Conservation (phyloP, 2,329 filamentous ascomycete species). For the Tolypocladium guangdongense region DNA sequence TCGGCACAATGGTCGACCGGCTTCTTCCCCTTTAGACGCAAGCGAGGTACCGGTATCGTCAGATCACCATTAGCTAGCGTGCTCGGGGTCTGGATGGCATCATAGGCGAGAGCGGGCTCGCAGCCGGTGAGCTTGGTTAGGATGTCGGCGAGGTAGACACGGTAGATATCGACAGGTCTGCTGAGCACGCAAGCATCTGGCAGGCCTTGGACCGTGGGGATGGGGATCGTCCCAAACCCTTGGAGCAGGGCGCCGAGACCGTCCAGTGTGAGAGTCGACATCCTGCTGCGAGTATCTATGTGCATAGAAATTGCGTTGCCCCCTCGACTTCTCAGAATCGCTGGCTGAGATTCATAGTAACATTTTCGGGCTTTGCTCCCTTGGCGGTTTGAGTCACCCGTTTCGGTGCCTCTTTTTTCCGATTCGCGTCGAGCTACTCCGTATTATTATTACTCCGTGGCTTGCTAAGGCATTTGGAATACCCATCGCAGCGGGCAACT, state of each 20-base stretch:
- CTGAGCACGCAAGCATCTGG: constrained; percentile 5
- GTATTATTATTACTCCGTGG: too few relatives aligned
- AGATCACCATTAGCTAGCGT: constrained; percentile 18
- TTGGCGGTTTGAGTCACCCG: too few relatives aligned
- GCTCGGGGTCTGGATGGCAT: constrained; percentile 17
- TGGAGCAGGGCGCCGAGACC: not conserved
- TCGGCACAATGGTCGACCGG: constrained; percentile 33
- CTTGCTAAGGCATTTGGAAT: too few relatives aligned
- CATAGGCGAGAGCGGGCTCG: constrained; percentile 13
- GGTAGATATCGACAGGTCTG: constrained; percentile 19
- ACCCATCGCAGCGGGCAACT: too few relatives aligned
- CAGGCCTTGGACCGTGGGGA: not conserved
- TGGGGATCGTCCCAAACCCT: not conserved
- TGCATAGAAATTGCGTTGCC: not conserved
- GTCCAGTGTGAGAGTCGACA: not conserved
- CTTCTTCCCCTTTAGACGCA: constrained; percentile 10
- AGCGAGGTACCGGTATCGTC: constrained; percentile 17
- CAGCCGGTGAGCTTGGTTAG: constrained; percentile 9
- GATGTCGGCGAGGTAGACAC: constrained; percentile 14
- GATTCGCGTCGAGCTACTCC: too few relatives aligned
- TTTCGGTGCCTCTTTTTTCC: too few relatives aligned
- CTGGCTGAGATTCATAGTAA: not conserved
- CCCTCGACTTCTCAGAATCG: not conserved
- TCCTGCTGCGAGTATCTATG: not conserved
- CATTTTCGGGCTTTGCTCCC: too few relatives aligned